A percentile compares a stretch with the other conserved stretches of the same genome.
Evolutionary conservation across 73 alveolate species (phyloP).

Genomic region (Uronychia binucleata): DNA sequence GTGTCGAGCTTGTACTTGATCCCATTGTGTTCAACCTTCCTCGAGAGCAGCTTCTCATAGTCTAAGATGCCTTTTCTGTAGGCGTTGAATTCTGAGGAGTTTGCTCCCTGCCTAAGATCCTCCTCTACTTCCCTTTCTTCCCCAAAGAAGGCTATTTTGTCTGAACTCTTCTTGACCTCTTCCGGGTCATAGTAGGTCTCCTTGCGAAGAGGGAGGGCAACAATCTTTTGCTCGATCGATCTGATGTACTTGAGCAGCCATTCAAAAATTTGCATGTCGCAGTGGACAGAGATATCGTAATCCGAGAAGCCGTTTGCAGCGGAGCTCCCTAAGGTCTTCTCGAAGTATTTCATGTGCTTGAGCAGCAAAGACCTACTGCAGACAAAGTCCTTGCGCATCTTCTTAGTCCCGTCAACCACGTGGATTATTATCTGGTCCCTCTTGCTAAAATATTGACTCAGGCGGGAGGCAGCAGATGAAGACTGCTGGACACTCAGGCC

Average conservation of each 20-base stretch:
- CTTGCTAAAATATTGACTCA: not conserved
- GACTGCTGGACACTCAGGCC: too few relatives aligned
- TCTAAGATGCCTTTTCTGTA: not conserved
- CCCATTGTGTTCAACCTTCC: not conserved
- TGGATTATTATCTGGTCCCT: constrained; percentile 43
- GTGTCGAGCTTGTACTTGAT: not conserved
- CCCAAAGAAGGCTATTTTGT: not conserved
- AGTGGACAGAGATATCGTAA: constrained; percentile 68
- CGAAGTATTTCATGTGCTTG: constrained; percentile 73
- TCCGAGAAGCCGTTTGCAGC: constrained; percentile 50
- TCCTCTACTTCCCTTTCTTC: not conserved
- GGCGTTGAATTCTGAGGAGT: not conserved
- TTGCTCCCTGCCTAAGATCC: not conserved
- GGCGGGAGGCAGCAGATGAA: not conserved
- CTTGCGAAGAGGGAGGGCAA: not conserved
- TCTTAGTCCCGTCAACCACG: constrained; percentile 66
- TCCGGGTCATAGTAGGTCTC: not conserved
- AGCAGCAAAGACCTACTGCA: constrained; percentile 60
- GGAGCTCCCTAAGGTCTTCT: constrained; percentile 32
- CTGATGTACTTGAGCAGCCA: constrained; percentile 70
- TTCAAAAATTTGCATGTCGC: constrained; percentile 72
- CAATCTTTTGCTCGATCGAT: constrained; percentile 29
- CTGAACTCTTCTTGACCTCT: not conserved
- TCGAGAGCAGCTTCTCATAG: not conserved
- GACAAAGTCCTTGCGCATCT: constrained; percentile 55